These are phyloP conservation scores for Scedosporium boydii DNA, from an alignment of 2,329 filamentous ascomycete species.

Conservation along the genomic window DNA sequence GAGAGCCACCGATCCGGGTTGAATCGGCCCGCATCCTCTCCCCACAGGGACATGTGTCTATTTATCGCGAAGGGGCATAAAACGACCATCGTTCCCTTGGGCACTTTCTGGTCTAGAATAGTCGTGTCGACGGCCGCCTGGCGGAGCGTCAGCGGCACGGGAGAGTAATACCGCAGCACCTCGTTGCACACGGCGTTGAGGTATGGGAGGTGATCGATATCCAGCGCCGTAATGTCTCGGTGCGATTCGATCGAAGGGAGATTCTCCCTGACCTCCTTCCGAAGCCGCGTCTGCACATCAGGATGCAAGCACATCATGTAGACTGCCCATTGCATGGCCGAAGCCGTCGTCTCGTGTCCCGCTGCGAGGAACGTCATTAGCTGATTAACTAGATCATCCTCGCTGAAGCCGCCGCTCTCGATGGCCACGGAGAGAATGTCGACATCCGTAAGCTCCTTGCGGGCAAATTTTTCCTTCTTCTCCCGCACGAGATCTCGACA, in stretches of 20 bases:
- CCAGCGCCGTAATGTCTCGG: background rate
- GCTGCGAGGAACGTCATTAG: conserved; percentile 59
- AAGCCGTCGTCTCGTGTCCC: conserved; percentile 34
- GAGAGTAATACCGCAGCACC: conserved; percentile 61
- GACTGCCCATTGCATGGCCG: conserved; percentile 29
- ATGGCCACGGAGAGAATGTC: conserved; percentile 79
- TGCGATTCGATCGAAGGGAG: conserved; percentile 41
- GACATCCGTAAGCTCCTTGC: conserved; percentile 25
- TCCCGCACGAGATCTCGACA: conserved; percentile 52
- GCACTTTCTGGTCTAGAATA: conserved; percentile 56
- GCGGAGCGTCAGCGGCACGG: conserved; percentile 63
- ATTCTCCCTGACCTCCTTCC: conserved; percentile 53
- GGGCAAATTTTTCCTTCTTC: conserved; percentile 50
- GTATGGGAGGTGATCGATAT: conserved; percentile 66
- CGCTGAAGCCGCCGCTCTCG: conserved; percentile 63
- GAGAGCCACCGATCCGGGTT: conserved; percentile 69
- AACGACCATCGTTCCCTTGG: conserved; percentile 60
- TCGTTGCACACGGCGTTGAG: conserved; percentile 73
- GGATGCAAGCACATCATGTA: conserved; percentile 27
- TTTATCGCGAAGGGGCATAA: conserved; percentile 62
- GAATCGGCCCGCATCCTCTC: conserved; percentile 63
- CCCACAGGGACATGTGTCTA: conserved; percentile 62
- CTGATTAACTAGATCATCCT: conserved; percentile 77
- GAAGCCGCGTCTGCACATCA: conserved; percentile 57
- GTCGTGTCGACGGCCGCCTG: conserved; percentile 54